phyloP scores from a whole-genome alignment of 352 stramenopile species.

The Pythium sukuiense region DNA sequence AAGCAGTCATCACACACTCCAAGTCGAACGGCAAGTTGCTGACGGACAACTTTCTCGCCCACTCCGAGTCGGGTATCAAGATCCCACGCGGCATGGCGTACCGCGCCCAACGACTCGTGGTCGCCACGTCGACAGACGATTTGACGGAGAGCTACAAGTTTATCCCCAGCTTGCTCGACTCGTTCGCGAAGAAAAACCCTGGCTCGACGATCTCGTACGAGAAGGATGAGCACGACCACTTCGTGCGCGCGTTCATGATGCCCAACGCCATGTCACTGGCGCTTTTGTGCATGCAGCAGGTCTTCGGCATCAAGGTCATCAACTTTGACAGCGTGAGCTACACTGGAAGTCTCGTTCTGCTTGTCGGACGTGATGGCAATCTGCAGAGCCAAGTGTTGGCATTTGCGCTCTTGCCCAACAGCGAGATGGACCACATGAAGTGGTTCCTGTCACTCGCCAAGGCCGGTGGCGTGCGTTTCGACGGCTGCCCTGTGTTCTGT shows the following conservation, averaged over 20 bases:
- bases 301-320: slow-evolving; percentile 74
- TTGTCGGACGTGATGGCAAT: slow-evolving; percentile 72
- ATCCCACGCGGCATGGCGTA: slow-evolving; percentile 73
- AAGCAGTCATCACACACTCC: slow-evolving; percentile 72
- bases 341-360: slow-evolving; percentile 54
- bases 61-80: slow-evolving; percentile 63
- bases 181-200: slow-evolving; percentile 72
- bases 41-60: slow-evolving; percentile 75
- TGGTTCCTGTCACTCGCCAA: slow-evolving; percentile 72
- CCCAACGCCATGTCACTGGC: slow-evolving; percentile 51
- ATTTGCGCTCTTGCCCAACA: slow-evolving; percentile 64
- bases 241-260: slow-evolving; percentile 73
- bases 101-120: slow-evolving; percentile 63
- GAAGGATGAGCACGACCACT: slow-evolving; percentile 60
- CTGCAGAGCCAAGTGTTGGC: slow-evolving; percentile 66
- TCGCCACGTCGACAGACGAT: slow-evolving; percentile 70
- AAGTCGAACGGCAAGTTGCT: slow-evolving; percentile 76
- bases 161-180: slow-evolving; percentile 69
- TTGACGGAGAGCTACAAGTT: slow-evolving; percentile 84
- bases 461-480: slow-evolving; percentile 46
- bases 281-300: slow-evolving; percentile 57
- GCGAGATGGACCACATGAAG: slow-evolving; percentile 66
- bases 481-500: slow-evolving; percentile 58
- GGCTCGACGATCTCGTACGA: slow-evolving; percentile 61
- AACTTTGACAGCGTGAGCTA: slow-evolving; percentile 71